Base-by-base conservation (phyloP, 2,329 filamentous ascomycete genomes). In the Fusarium sulawesiense region DNA sequence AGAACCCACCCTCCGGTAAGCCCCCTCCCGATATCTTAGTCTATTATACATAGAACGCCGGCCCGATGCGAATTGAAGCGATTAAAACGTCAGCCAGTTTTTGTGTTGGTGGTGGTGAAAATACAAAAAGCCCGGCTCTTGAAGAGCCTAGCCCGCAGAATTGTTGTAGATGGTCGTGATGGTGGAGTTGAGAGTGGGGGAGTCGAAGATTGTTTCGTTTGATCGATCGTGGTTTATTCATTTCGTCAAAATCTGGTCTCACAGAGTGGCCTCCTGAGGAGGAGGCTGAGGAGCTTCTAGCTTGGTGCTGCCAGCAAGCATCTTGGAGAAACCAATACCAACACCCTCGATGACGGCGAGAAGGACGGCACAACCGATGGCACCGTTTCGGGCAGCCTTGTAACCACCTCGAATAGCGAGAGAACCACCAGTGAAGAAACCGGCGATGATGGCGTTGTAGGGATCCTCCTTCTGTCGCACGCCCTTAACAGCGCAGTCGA, bases 291-390 rank as follows among this genome's bases (percentile, higher is more conserved):
- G 78, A 56, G 77, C 89, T 83, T 97, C 93, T 75, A 97, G 84
- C 83, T 91, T 91, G 70, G 93, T 97, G 80, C 91, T 92, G 70
- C 94, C 92, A 37, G 94, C 93, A 88, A 97, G 92, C 91, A 97
- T 94, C 81, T 94, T 91, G 81, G 94, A 92, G 84, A 98, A 95
- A 11, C 93, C 94, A 78, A 99, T 98, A 75, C 95, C 95, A 58
- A 98, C 96, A 76, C 96, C 95, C 82, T 99, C 95, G 70, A 99
- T 98, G 72, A 99, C 95, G 53, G 93, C 96, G 47, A 99, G 86
- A 77, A 99, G 88, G 71, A 97, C 92, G 27, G 93, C 96, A 80
- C 96, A 98, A 74, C 95, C 96, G 77, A 99, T 98, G 68, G 96
- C 96, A 65, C 93, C 94, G 82, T 98, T 98, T 76, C 96, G 88